Evolutionary conservation across 306 rosid genomes (phyloP), one percentile per base, ranked within the genome.

Genomic region (Ormosia semicastrata): DNA sequence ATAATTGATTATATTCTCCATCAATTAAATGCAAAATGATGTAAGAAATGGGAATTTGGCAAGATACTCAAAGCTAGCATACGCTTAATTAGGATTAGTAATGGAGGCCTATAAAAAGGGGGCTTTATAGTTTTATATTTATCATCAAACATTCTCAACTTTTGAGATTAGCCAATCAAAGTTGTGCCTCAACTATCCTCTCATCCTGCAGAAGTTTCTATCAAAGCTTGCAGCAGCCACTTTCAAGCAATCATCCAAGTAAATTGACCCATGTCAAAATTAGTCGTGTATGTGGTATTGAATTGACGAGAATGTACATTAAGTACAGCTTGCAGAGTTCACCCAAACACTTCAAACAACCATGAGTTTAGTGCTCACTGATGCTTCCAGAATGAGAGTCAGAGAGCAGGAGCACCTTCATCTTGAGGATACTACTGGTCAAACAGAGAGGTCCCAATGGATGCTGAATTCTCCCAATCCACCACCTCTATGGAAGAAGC

Each of bases 381-480:
- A 86, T 63, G 40, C 47, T 13, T 71, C 80, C 81, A 65, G 32
- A 41, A 68, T 85, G 82, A 82, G 74, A 86, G 65, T 73, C 40
- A 86, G 40, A 77, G 82, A 85, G 76, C 82, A 60, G 47, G 54
- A 33, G 43, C 75, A 73, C 17, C 88, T 54, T 10, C 78, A 81
- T 29, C 37, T 76, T 11, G 82, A 85, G 43, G 78, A 80, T 50
- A 8, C 82, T 53, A 3, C 72, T 32, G 47, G 34, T 36, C 75
- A 70, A 50, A 9, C 46, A 10, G 88, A 87, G 71, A 91, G 87
- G 54, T 81, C 87, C 9, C 86, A 59, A 14, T 89, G 93, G 94
- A 36, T 93, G 41, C 86, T 93, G 13, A 81, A 84, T 29, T 69
- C 95, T 84, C 92, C 94, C 8, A 89, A 68, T 34, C 97, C 97